phyloP scores from a whole-genome alignment of 805 yeast genomes.

The Pichia manshurica region DNA sequence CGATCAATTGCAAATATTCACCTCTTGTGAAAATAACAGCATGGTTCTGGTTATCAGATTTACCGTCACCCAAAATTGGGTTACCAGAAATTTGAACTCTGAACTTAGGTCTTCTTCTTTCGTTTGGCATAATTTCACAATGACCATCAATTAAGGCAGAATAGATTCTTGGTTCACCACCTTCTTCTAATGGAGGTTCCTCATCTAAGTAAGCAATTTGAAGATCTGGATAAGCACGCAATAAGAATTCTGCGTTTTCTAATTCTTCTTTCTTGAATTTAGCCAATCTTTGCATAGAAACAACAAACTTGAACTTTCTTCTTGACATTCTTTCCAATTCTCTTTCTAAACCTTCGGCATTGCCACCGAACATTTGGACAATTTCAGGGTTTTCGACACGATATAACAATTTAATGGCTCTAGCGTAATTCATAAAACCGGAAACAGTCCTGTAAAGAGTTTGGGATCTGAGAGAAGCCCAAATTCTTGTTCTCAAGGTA shows the following conservation, averaged over 20 bases:
- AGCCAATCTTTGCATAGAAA: conserved; percentile 81
- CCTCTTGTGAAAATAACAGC: conserved; percentile 76
- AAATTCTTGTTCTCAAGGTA: conserved; percentile 90
- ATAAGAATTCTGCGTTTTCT: conserved; percentile 73
- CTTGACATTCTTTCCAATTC: conserved; percentile 88
- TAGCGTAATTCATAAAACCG: conserved; percentile 97
- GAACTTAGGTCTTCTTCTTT: conserved; percentile 70
- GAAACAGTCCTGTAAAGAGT: conserved; percentile 95
- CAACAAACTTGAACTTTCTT: conserved; percentile 74
- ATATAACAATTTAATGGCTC: conserved; percentile 89
- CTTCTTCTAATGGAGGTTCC: conserved; percentile 71
- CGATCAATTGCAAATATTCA: conserved; percentile 77
- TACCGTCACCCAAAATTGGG: conserved; percentile 85
- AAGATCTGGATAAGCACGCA: conserved; percentile 79
- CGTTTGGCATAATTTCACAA: conserved; percentile 65
- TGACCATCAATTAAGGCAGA: conserved; percentile 79
- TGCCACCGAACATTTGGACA: conserved; percentile 98
- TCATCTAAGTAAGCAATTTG: conserved; percentile 93
- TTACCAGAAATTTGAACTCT: conserved; percentile 77
- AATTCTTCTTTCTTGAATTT: conserved; percentile 67
- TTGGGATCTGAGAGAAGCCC: conserved; percentile 98
- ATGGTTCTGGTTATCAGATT: conserved; percentile 82
- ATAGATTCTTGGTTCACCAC: conserved; percentile 65
- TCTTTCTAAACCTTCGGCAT: conserved; percentile 92
- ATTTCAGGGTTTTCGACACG: conserved; percentile 94